phyloP scores from a whole-genome alignment of 345 rosid species.

The Populus davidiana region DNA sequence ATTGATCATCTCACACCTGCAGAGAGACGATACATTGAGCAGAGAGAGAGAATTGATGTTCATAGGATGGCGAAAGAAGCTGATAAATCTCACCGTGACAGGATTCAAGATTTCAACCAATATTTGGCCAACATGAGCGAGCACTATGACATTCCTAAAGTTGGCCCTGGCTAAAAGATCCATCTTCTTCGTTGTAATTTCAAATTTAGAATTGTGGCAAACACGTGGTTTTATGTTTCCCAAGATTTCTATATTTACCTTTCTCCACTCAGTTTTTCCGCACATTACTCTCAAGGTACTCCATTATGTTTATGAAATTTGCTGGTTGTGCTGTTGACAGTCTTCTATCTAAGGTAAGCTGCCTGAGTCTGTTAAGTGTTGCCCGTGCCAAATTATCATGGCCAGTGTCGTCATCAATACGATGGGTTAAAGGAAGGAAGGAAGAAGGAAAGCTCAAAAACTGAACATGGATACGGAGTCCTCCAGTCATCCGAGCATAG shows the following conservation, averaged over 20 bases:
- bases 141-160: slow-evolving; percentile 87
- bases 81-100: slow-evolving; percentile 73
- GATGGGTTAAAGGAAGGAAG: neutral
- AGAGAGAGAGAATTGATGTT: slow-evolving; percentile 61
- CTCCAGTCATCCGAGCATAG: neutral
- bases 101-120: slow-evolving; percentile 82
- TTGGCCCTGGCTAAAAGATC: slow-evolving; percentile 68
- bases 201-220: neutral
- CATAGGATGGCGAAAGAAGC: slow-evolving; percentile 69
- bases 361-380: too few species aligned
- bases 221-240: neutral
- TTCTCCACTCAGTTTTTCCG: neutral
- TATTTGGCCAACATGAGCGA: slow-evolving; percentile 91
- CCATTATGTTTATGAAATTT: too few species aligned
- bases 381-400: neutral
- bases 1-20: slow-evolving; percentile 62
- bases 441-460: too few species aligned
- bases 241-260: neutral
- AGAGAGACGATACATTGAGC: slow-evolving; percentile 70
- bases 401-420: neutral
- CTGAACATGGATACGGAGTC: too few species aligned
- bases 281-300: neutral
- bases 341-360: too few species aligned
- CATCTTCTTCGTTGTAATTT: neutral
- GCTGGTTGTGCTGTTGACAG: too few species aligned